Evolutionary conservation across 805 yeast genomes (phyloP), one percentile per base, ranked within the genome.

Genomic region (Wickerhamomyces ciferrii): DNA sequence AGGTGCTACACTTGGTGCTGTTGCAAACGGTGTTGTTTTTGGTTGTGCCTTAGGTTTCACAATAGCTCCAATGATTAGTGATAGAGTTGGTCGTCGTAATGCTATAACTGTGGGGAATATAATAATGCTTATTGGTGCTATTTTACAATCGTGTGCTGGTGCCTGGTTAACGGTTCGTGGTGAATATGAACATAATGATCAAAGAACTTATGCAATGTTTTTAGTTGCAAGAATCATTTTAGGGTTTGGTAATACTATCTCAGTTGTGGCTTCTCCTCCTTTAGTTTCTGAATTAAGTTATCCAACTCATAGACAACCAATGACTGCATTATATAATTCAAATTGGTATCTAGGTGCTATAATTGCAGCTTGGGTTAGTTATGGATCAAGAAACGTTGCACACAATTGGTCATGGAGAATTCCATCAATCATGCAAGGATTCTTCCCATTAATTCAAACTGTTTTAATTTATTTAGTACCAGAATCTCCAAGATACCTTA

Each of bases 311-410:
- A 60, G 77, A 54, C 63, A 66, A 37, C 60, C 66, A 31, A 52
- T 65, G 39, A 72, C 78, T 25, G 67, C 78, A n/a, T 61, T 70
- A 46, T 78, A 69, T 62, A 78, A 77, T 58, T 68, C 72, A 19
- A 70, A 71, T 39, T 39, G 77, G 78, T 73, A 71, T 50, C 53
- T 72, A 25, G 81, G 80, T 23, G 75, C 77, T 15, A 51, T 73
- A 39, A 54, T 75, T 39, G 76, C 79, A 9, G 73, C 79, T 11
- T 69, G 76, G 72, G 66, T 68, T 41, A 66, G 76, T 2, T 74
- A 65, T 49, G 79, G 78, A 53, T 63, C 76, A n/a, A 58, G 55
- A 42, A 39, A 43, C 38, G 25, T 51, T 7, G 21, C 23, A 14
- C 43, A 54, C 42, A 53, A 61, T 23, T 68, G 69, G 66, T 61